These are phyloP conservation scores for Magnusiomyces tetraspermus DNA, from an alignment of 1,139 yeast genomes.

Conservation along the genomic window DNA sequence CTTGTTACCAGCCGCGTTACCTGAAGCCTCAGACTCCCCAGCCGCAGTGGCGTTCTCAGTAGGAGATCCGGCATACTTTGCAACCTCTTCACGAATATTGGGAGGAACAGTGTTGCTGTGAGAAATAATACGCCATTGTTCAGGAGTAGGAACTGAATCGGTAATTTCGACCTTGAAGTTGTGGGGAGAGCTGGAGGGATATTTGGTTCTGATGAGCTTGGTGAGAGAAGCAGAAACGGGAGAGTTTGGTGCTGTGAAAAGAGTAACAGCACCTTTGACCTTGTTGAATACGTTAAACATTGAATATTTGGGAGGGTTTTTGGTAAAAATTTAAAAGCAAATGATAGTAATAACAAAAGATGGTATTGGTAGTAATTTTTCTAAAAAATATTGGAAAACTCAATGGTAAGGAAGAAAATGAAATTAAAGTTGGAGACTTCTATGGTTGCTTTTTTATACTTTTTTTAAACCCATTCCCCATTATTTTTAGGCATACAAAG, in stretches of 20 bases:
- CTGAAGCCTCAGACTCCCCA: background rate
- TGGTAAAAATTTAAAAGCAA: too few relatives aligned
- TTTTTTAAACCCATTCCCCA: too few relatives aligned
- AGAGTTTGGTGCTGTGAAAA: conserved; percentile 24
- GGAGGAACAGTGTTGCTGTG: conserved; percentile 8
- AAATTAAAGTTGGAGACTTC: too few relatives aligned
- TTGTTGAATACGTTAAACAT: conserved; percentile 25
- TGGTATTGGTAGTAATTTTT: too few relatives aligned
- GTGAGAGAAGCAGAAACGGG: conserved; percentile 20
- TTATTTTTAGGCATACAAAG: too few relatives aligned
- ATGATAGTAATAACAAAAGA: too few relatives aligned
- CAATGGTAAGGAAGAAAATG: too few relatives aligned
- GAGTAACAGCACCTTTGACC: conserved; percentile 24
- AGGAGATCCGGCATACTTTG: background rate
- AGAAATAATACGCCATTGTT: conserved; percentile 20
- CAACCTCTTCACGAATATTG: background rate
- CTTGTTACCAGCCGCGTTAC: conserved; percentile 9
- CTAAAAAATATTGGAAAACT: too few relatives aligned
- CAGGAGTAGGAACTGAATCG: conserved; percentile 28
- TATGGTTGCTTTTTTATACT: too few relatives aligned
- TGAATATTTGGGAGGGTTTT: too few relatives aligned
- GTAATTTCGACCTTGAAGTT: conserved; percentile 29
- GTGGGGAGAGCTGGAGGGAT: conserved; percentile 22
- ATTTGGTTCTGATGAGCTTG: conserved; percentile 18
- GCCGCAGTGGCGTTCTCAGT: conserved; percentile 4